These are phyloP conservation scores for Nitzschia sp. DNA, from an alignment of 108 stramenopile species.

Conservation along the genomic window DNA sequence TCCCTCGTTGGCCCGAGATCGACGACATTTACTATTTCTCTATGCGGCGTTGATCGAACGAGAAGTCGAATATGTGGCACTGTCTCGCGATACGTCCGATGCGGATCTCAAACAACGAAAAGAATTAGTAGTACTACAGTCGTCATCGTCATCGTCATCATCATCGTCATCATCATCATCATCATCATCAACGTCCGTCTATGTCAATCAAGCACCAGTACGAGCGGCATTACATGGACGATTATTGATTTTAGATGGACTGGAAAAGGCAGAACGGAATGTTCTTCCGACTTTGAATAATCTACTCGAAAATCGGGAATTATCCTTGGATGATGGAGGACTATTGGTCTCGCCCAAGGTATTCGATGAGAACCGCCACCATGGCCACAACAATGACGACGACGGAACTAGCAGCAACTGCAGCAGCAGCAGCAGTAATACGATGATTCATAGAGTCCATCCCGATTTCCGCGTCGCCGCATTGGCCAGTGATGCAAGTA, in stretches of 20 bases:
- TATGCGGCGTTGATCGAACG: constrained; percentile 68
- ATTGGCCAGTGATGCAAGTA: constrained; percentile 45
- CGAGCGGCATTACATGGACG: constrained; percentile 84
- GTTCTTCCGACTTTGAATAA: constrained; percentile 89
- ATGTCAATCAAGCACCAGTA: constrained; percentile 82
- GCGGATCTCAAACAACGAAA: constrained; percentile 87
- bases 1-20: constrained; percentile 39
- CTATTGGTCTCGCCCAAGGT: constrained; percentile 25
- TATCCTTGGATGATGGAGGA: constrained; percentile 80
- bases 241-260: constrained; percentile 81
- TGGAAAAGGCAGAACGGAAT: constrained; percentile 86
- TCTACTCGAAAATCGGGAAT: constrained; percentile 82
- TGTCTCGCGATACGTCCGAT: constrained; percentile 80
- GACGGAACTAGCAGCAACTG: constrained; percentile 19
- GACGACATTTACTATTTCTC: constrained; percentile 57
- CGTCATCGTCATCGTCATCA: no score
- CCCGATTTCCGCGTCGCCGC: constrained; percentile 77
- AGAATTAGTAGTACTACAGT: constrained; percentile 44
- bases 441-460: constrained; percentile 41
- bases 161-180: no score
- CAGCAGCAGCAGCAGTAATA: not conserved
- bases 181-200: constrained; percentile 31
- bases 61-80: constrained; percentile 67
- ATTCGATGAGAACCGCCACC: no score
- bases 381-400: no score